Base-by-base conservation (phyloP, 2,329 filamentous ascomycete species). In the Karstenula rhodostoma region DNA sequence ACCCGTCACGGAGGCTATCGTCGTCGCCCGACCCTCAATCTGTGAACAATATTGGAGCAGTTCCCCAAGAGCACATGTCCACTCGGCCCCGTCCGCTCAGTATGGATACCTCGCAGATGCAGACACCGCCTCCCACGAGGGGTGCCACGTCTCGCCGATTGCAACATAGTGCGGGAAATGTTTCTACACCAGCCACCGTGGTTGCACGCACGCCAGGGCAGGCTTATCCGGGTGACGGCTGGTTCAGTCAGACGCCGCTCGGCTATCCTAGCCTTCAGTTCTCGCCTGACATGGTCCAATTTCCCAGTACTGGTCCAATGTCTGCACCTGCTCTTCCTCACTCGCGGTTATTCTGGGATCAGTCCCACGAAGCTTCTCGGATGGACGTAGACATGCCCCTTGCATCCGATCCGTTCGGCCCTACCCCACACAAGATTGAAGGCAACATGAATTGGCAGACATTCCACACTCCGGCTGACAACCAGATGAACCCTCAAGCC, bases 111-210 rank as follows among this genome's bases (percentile, higher is more conserved):
- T 78, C 77, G 23, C 81, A 83, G 15, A 87, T 88, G 80, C 86
- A 88, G 74, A 89, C 86, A 13, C 86, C 86, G 35, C 86, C 86
- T 51, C 86, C 86, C 2, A 88, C 86, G 27, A 82, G 86, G 73
- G 85, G 82, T 62, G 77, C 79, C 55, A 80, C 85, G 19, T 84
- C 82, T 6, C 81, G 82, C 69, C 82, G 84, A 64, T 66, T 75
- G 51, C 71, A 74, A 50, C 75, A 79, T 42, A 67, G 63, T 53
- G 62, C 53, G 37, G 67, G 69, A 23, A 62, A 68, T 48, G 73
- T 71, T 58, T 63, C 66, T 44, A 77, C 76, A 23, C 77, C 77
- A 48, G 71, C 73, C 40, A 78, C 80, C 15, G 78, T 80, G 19
- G 78, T 81, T 62, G 76, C 76, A 35, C 78, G 80, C 54, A 78